Percentiles rank a stretch among this genome's conserved stretches.
These are phyloP conservation scores for Hyphopichia khmerensis DNA, from an alignment of 1,139 yeast genomes.

Conservation along the genomic window DNA sequence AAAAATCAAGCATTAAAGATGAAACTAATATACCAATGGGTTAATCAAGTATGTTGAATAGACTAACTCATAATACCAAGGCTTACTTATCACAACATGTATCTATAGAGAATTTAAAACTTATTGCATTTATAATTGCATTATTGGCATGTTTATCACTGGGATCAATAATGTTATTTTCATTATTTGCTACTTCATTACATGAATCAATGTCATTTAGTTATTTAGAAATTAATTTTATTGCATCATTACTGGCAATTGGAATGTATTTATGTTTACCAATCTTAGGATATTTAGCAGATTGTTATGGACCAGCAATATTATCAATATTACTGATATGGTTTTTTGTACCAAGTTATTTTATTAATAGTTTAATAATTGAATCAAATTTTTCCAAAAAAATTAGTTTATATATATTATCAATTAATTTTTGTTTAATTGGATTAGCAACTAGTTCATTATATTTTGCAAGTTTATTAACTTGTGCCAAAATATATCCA, in stretches of 20 bases:
- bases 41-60: not conserved
- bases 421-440: slow-evolving; percentile 45
- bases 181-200: slow-evolving; percentile 74
- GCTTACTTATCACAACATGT: slow-evolving; percentile 22
- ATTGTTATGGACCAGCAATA: slow-evolving; percentile 78
- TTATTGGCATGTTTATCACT: slow-evolving; percentile 65
- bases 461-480: slow-evolving; percentile 72
- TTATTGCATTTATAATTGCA: slow-evolving; percentile 37
- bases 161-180: slow-evolving; percentile 79
- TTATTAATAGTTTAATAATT: slow-evolving; percentile 30
- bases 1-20: too few relatives aligned
- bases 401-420: not conserved
- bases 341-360: slow-evolving; percentile 74
- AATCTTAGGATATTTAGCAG: slow-evolving; percentile 77
- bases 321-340: slow-evolving; percentile 62
- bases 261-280: slow-evolving; percentile 91
- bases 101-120: slow-evolving; percentile 25
- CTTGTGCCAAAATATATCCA: slow-evolving; percentile 84
- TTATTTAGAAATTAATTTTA: slow-evolving; percentile 71
- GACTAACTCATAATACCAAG: slow-evolving; percentile 17
- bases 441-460: slow-evolving; percentile 83
- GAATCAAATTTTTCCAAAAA: not conserved
- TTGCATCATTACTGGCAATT: slow-evolving; percentile 71
- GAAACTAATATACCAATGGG: too few relatives aligned
- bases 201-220: slow-evolving; percentile 56